Evolutionary conservation across 768 basidiomycete species (phyloP).

Genomic region (Macrolepiota fuliginosa): DNA sequence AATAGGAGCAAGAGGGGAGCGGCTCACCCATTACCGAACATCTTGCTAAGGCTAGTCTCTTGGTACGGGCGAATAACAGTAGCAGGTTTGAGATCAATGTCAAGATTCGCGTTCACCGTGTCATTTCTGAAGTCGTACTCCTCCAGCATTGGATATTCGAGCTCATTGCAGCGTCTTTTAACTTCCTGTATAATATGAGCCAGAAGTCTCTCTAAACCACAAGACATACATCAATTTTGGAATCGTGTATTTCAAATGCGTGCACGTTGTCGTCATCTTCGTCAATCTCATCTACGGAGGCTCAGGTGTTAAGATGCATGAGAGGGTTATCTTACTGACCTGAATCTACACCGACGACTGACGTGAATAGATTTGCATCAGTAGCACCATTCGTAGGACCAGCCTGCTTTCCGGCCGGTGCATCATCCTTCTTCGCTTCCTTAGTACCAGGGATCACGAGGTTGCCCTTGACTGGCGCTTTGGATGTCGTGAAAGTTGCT

Average conservation of each 20-base stretch:
- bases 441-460: constrained; percentile 88
- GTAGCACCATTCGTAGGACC: constrained; percentile 24
- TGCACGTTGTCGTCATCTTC: constrained; percentile 98
- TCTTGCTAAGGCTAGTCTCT: constrained; percentile 97
- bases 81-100: constrained; percentile 97
- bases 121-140: constrained; percentile 99
- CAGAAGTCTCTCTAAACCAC: background rate
- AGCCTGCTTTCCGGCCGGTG: constrained; percentile 26
- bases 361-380: constrained; percentile 86
- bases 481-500: constrained; percentile 73
- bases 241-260: constrained; percentile 93
- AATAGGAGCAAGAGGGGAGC: constrained; percentile 4
- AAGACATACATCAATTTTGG: constrained; percentile 81
- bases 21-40: constrained; percentile 96
- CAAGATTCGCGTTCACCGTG: constrained; percentile 92
- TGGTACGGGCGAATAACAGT: constrained; percentile 98
- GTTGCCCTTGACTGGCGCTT: constrained; percentile 80
- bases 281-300: constrained; percentile 80
- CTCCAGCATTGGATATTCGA: constrained; percentile 97
- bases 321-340: constrained; percentile 43
- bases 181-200: constrained; percentile 60
- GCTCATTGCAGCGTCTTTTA: constrained; percentile 93
- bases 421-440: constrained; percentile 65
- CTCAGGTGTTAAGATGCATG: background rate
- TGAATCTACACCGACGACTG: constrained; percentile 92